These are phyloP conservation scores for Penicillium sp. DNA, from an alignment of 2,329 filamentous ascomycete genomes.

Conservation along the genomic window DNA sequence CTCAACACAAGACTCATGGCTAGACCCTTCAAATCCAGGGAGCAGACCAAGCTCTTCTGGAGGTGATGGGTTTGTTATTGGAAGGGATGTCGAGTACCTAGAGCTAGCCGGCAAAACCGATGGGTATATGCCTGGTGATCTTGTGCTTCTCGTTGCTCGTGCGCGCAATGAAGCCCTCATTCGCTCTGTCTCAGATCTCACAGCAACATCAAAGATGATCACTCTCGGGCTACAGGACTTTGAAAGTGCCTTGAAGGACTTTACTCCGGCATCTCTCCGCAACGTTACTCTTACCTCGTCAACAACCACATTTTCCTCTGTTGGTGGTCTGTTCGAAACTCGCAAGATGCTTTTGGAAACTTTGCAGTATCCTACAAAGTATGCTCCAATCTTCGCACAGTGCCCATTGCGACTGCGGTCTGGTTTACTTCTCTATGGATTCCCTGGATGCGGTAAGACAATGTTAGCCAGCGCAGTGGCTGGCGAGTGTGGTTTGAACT, in stretches of 20 bases:
- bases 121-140: constrained; percentile 95
- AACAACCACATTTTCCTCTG: constrained; percentile 86
- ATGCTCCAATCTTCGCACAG: constrained; percentile 94
- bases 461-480: constrained; percentile 94
- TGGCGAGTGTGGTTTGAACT: constrained; percentile 95
- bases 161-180: constrained; percentile 92
- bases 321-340: constrained; percentile 83
- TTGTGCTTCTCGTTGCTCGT: constrained; percentile 78
- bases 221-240: constrained; percentile 74
- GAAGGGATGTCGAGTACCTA: constrained; percentile 78
- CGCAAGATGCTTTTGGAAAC: constrained; percentile 92
- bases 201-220: constrained; percentile 54
- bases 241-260: constrained; percentile 78
- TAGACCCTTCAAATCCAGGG: constrained; percentile 65
- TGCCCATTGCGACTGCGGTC: constrained; percentile 93
- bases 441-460: constrained; percentile 94
- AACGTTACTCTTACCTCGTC: constrained; percentile 93
- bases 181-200: constrained; percentile 63
- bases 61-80: constrained; percentile 66
- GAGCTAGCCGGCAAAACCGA: constrained; percentile 93
- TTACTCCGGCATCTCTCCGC: constrained; percentile 89
- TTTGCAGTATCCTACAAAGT: constrained; percentile 93
- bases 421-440: constrained; percentile 88
- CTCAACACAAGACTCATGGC: constrained; percentile 63
- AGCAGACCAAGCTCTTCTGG: constrained; percentile 48